A percentile compares a stretch with the other conserved stretches of the same genome.
These are phyloP conservation scores for Macadamia integrifolia DNA, from an alignment of 164 flowering plant species.

Conservation along the genomic window DNA sequence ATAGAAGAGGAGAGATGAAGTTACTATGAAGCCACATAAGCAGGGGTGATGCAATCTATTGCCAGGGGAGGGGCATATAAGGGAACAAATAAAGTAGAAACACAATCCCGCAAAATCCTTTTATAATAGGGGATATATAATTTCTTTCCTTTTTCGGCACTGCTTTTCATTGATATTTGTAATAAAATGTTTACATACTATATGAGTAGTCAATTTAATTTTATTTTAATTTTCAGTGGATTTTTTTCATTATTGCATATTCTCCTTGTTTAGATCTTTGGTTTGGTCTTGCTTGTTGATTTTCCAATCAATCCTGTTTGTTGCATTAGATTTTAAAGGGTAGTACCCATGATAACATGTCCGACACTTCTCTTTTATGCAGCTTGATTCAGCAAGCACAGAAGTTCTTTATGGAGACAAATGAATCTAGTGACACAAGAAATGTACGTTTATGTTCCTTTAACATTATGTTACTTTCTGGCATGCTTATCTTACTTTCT, in stretches of 20 bases:
- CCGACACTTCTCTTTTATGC: constrained; percentile 25
- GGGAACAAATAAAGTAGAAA: too few relatives aligned
- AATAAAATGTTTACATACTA: neutral
- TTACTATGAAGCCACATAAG: too few relatives aligned
- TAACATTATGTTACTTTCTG: neutral
- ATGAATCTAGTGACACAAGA: constrained; percentile 55
- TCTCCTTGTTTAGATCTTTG: neutral
- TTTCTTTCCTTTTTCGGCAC: too few relatives aligned
- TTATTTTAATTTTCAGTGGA: neutral
- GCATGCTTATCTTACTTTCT: neutral
- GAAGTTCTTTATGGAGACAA: constrained; percentile 57
- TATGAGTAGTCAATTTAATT: neutral
- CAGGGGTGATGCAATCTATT: too few relatives aligned
- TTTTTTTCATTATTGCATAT: neutral
- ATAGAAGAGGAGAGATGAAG: too few relatives aligned
- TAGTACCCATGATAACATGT: neutral
- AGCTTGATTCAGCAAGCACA: constrained; percentile 81
- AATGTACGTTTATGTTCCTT: constrained; percentile 49
- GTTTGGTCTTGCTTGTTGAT: neutral
- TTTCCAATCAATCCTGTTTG: neutral
- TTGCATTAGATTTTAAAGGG: neutral
- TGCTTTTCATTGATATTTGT: too few relatives aligned
- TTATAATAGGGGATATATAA: too few relatives aligned
- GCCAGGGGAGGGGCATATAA: too few relatives aligned
- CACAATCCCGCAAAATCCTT: too few relatives aligned